Percentiles rank a stretch among this genome's conserved stretches.
Evolutionary conservation across 192 early-diverging fungal genomes (phyloP).

Genomic region (Dissophora ornata): DNA sequence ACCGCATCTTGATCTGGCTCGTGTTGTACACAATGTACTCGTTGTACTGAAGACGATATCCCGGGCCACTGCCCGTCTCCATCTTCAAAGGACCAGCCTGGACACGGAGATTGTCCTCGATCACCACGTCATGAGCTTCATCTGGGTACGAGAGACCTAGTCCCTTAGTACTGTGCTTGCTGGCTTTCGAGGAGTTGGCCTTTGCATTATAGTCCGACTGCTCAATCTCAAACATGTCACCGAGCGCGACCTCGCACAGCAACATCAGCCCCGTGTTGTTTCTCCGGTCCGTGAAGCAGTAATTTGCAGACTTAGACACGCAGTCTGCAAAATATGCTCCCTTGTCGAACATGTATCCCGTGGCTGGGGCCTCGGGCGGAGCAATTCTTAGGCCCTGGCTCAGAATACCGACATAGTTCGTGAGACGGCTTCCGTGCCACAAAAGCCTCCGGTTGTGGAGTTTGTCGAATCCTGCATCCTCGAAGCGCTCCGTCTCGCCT

Average conservation of each 20-base stretch:
- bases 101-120: conserved; percentile 63
- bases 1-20: conserved; percentile 77
- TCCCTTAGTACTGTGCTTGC: conserved; percentile 74
- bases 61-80: neutral
- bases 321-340: conserved; percentile 89
- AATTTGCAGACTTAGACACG: conserved; percentile 79
- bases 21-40: conserved; percentile 85
- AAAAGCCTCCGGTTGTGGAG: conserved; percentile 75
- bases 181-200: conserved; percentile 32
- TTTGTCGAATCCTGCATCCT: conserved; percentile 50
- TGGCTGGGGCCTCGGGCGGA: conserved; percentile 78
- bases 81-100: conserved; percentile 58
- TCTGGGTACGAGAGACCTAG: conserved; percentile 69
- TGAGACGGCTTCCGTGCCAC: conserved; percentile 83
- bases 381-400: conserved; percentile 73
- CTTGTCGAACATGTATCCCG: conserved; percentile 82
- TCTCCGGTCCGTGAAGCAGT: conserved; percentile 60
- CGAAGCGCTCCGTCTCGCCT: conserved; percentile 67
- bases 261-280: conserved; percentile 70
- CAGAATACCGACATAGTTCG: conserved; percentile 83
- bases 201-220: conserved; percentile 68
- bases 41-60: conserved; percentile 69
- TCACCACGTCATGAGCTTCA: conserved; percentile 47
- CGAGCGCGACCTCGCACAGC: conserved; percentile 84
- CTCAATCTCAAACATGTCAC: conserved; percentile 61